phyloP scores from a whole-genome alignment of 2,329 filamentous ascomycete species.

The Didymella segeticola region DNA sequence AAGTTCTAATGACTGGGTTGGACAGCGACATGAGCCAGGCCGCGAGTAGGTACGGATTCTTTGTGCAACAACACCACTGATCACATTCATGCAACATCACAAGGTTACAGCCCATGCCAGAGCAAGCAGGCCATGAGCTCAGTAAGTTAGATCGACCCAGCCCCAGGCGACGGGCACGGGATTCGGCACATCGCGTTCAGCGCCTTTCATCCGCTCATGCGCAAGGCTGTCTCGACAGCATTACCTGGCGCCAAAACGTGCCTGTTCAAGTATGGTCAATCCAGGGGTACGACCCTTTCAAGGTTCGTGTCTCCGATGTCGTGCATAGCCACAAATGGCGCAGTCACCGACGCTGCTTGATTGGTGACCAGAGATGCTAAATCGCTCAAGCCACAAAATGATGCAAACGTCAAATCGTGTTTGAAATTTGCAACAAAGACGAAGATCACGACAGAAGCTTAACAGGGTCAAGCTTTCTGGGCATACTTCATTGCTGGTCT shows the following conservation, averaged over 20 bases:
- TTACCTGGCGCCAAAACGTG: neutral
- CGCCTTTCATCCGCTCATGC: neutral
- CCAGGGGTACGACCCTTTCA: neutral
- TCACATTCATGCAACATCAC: neutral
- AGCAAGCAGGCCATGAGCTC: neutral
- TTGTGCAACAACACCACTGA: neutral
- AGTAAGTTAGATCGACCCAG: neutral
- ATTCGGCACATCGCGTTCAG: neutral
- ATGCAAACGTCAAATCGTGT: neutral
- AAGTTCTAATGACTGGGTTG: neutral
- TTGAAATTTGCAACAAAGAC: neutral
- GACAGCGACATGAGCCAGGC: neutral
- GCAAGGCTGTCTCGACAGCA: neutral
- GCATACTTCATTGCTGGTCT: neutral
- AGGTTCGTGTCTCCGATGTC: neutral
- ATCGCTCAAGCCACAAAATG: conserved; percentile 2
- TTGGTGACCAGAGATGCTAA: neutral
- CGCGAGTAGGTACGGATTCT: neutral
- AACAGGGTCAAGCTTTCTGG: neutral
- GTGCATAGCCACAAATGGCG: conserved; percentile 10
- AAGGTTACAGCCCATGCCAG: neutral
- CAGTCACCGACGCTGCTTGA: neutral
- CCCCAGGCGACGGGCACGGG: neutral
- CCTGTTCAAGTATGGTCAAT: neutral
- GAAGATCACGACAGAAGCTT: neutral